Conservation (phyloP, 768 basidiomycete species). For the Serendipita sp. region DNA sequence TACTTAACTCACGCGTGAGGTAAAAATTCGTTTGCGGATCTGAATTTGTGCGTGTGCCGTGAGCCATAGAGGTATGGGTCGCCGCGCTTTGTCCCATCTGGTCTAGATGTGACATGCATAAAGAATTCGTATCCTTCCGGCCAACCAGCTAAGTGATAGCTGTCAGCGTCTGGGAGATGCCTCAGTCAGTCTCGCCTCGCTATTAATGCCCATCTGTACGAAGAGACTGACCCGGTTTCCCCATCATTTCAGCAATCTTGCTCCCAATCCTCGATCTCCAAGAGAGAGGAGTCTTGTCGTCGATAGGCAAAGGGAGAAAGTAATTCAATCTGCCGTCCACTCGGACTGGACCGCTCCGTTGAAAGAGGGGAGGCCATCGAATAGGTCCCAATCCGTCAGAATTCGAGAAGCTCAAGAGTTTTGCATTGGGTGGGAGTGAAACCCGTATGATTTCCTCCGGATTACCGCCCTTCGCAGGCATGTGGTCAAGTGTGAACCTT, state of each 20-base stretch:
- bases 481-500: neutral
- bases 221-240: conserved; percentile 32
- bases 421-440: conserved; percentile 14
- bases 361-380: conserved; percentile 45
- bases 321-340: conserved; percentile 53
- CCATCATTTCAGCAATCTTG: conserved; percentile 29
- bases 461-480: neutral
- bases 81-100: conserved; percentile 33
- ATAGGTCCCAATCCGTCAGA: conserved; percentile 40
- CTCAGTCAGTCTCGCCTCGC: neutral
- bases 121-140: conserved; percentile 56
- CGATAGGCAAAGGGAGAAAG: conserved; percentile 38
- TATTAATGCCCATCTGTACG: conserved; percentile 27
- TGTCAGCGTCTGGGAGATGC: conserved; percentile 11
- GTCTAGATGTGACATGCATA: conserved; percentile 57
- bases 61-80: conserved; percentile 67
- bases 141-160: conserved; percentile 47
- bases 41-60: conserved; percentile 35
- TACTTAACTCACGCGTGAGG: conserved; percentile 49
- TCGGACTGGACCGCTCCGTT: conserved; percentile 25
- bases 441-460: neutral
- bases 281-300: conserved; percentile 36
- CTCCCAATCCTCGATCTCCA: conserved; percentile 38
- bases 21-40: conserved; percentile 72
- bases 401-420: conserved; percentile 41